Evolutionary conservation across 257 asterid species (phyloP).

Genomic region (Ophiorrhiza pumila): DNA sequence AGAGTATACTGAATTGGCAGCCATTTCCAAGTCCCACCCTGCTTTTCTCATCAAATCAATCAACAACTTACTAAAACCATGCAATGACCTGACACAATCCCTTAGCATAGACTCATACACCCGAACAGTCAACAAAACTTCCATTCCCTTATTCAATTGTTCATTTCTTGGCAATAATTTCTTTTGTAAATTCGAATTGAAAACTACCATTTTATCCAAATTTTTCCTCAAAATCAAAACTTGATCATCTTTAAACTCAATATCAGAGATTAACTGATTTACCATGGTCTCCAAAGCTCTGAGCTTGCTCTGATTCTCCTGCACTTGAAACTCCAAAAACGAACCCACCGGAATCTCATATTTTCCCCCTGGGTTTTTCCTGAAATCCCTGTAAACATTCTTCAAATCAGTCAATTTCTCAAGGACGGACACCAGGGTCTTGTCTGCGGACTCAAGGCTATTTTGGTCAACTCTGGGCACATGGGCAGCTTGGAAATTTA

Average conservation of each 20-base stretch:
- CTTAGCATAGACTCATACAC: constrained; percentile 79
- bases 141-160: constrained; percentile 32
- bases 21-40: constrained; percentile 84
- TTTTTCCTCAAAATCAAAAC: constrained; percentile 58
- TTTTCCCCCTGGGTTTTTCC: constrained; percentile 29
- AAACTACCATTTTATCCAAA: constrained; percentile 39
- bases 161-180: constrained; percentile 45
- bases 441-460: constrained; percentile 68
- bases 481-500: constrained; percentile 89
- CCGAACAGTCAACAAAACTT: constrained; percentile 59
- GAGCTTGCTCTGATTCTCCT: constrained; percentile 99
- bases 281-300: constrained; percentile 84
- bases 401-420: constrained; percentile 68
- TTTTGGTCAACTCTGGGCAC: constrained; percentile 63
- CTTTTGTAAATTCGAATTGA: constrained; percentile 40
- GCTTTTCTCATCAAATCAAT: constrained; percentile 71
- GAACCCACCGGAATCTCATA: constrained; percentile 59
- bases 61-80: constrained; percentile 63
- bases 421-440: constrained; percentile 57
- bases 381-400: constrained; percentile 45
- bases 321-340: constrained; percentile 77
- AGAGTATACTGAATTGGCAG: constrained; percentile 54
- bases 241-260: constrained; percentile 79
- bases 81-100: constrained; percentile 60
- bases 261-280: constrained; percentile 67